A percentile compares a stretch with the other conserved stretches of the same genome.
Evolutionary conservation across 1,284 basidiomycete genomes (phyloP).

Genomic region (Cerioporus squamosus): DNA sequence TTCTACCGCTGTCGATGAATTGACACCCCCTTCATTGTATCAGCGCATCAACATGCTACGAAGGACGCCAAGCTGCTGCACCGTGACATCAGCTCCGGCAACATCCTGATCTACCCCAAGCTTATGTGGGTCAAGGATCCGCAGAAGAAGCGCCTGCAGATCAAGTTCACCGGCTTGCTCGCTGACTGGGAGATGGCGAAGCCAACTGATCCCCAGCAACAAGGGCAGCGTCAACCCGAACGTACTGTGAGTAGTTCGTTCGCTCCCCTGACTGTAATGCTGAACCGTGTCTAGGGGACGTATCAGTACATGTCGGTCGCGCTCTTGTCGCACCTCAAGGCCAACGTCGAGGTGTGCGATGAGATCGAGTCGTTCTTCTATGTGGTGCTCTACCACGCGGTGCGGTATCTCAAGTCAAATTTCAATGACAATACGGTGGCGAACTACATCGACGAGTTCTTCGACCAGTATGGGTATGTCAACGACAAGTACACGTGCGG

Average conservation of each 20-base stretch:
- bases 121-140: background rate
- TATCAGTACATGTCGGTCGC: constrained; percentile 8
- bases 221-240: background rate
- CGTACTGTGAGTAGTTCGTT: background rate
- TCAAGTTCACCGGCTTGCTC: constrained; percentile 6
- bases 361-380: constrained; percentile 15
- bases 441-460: constrained; percentile 2
- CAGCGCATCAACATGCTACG: too few relatives aligned
- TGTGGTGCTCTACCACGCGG: constrained; percentile 7
- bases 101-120: constrained; percentile 2
- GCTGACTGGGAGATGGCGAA: constrained; percentile 19
- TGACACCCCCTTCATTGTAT: too few relatives aligned
- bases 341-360: background rate
- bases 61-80: background rate
- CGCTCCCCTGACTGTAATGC: background rate
- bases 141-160: too few relatives aligned
- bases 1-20: too few relatives aligned
- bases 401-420: constrained; percentile 3
- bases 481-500: background rate
- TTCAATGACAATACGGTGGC: background rate
- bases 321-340: background rate
- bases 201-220: background rate
- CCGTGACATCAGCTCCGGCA: constrained; percentile 10
- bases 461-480: background rate
- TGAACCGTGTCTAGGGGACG: background rate